These are phyloP conservation scores for Lachnellula hyalina DNA, from an alignment of 2,329 filamentous ascomycete genomes.

Conservation along the genomic window DNA sequence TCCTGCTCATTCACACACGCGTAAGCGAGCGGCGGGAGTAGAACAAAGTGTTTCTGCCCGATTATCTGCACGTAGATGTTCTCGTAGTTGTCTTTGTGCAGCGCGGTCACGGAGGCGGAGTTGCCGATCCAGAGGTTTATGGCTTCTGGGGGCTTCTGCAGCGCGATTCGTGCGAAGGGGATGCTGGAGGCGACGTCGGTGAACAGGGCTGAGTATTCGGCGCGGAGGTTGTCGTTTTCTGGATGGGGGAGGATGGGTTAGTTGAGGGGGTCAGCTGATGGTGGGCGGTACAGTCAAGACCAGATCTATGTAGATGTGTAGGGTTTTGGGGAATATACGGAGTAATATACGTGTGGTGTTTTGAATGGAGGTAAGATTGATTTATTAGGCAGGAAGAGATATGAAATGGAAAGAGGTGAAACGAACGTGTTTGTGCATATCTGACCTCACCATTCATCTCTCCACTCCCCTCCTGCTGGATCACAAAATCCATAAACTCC, in stretches of 20 bases:
- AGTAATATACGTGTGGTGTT: background rate
- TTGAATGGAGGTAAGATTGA: background rate
- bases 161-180: slow-evolving; percentile 67
- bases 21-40: slow-evolving; percentile 67
- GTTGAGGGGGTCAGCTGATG: too few species aligned
- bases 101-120: slow-evolving; percentile 59
- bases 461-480: slow-evolving; percentile 46
- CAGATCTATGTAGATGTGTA: too few species aligned
- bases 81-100: slow-evolving; percentile 82
- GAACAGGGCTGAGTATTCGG: slow-evolving; percentile 64
- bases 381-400: background rate
- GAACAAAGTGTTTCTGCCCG: slow-evolving; percentile 68
- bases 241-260: background rate
- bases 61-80: slow-evolving; percentile 76
- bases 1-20: slow-evolving; percentile 61
- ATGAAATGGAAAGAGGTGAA: background rate
- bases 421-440: slow-evolving; percentile 70
- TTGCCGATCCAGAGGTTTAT: slow-evolving; percentile 83
- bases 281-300: background rate
- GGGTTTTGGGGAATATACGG: too few species aligned
- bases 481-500: slow-evolving; percentile 57
- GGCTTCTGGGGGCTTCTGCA: slow-evolving; percentile 62
- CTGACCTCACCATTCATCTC: slow-evolving; percentile 44
- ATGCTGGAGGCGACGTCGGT: slow-evolving; percentile 58
- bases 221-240: slow-evolving; percentile 77